Evolutionary conservation across 306 rosid genomes (phyloP), one percentile per base, ranked within the genome.

Genomic region (Sindora glabra): DNA sequence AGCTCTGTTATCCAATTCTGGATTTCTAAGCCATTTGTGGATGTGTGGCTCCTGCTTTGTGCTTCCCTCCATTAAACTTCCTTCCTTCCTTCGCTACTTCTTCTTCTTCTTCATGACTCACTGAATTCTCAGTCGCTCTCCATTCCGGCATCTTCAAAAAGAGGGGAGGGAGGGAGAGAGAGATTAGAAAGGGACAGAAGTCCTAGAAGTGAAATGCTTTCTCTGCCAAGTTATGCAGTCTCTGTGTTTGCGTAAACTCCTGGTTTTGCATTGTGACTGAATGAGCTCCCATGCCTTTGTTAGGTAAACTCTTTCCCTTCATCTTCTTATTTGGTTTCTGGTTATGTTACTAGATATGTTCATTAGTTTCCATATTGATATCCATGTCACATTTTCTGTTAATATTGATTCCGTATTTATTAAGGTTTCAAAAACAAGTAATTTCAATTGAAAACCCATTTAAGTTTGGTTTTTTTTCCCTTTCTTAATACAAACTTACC

Each of bases 201-300:
- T 15, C 6, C 7, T 29, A 3, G 8, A 16, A 51, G n/a, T 50
- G 10, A 26, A 9, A 29, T 68, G 48, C 9, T 52, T 22, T 8
- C 49, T 25, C 58, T 26, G 29, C 39, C 16, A 67, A 39, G 61
- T 72, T 33, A 53, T 48, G 64, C 38, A n/a, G 23, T 29, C 65
- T 38, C 64, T 30, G 6, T 15, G 4, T 63, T 36, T 60, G 27
- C 45, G 56, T 57, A 48, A 36, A 55, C 68, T 70, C 36, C 38
- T 71, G 33, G 7, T 5, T 15, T 55, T 44, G 71, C 34, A 70
- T 39, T 52, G 78, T 76, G 73, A 67, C 70, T 85, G 96, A 77
- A 89, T 82, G 90, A 80, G 85, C 90, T 74, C 74, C 86, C 89
- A 91, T 91, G 96, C 91, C 87, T 87, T 81, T 80, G 70, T 76